These are phyloP conservation scores for Blastobotrys apis DNA, from an alignment of 1,139 yeast genomes.

Conservation along the genomic window DNA sequence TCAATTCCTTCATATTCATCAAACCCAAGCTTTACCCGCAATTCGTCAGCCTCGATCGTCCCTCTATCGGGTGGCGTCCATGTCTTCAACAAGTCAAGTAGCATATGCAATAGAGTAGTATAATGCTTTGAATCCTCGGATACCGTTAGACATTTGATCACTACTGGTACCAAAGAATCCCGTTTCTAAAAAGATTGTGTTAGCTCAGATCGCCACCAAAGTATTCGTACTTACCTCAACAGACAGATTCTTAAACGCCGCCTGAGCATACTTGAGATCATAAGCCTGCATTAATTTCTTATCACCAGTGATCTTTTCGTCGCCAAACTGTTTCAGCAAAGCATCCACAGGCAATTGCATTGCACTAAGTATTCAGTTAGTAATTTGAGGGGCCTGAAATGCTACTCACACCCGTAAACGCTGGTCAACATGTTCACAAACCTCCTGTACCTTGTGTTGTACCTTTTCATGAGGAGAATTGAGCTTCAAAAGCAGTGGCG, in stretches of 20 bases:
- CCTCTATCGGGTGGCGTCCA: slow-evolving; percentile 52
- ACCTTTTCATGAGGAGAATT: slow-evolving; percentile 69
- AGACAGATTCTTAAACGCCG: slow-evolving; percentile 53
- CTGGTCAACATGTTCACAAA: slow-evolving; percentile 63
- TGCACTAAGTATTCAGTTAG: slow-evolving; percentile 30
- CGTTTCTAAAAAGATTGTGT: slow-evolving; percentile 7
- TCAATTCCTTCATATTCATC: slow-evolving; percentile 38
- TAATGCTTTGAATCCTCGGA: slow-evolving; percentile 31
- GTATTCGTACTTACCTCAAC: not conserved
- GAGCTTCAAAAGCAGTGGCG: slow-evolving; percentile 75
- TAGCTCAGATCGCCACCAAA: slow-evolving; percentile 1
- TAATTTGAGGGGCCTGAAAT: not conserved
- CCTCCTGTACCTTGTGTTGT: slow-evolving; percentile 60
- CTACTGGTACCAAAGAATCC: slow-evolving; percentile 2
- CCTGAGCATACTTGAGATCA: slow-evolving; percentile 60
- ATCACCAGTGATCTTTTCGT: slow-evolving; percentile 46
- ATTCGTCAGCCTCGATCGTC: slow-evolving; percentile 41
- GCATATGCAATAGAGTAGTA: slow-evolving; percentile 58
- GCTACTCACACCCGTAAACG: slow-evolving; percentile 50
- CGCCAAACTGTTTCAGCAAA: slow-evolving; percentile 58
- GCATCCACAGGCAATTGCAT: slow-evolving; percentile 60
- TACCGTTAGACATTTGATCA: not conserved
- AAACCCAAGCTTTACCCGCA: slow-evolving; percentile 31
- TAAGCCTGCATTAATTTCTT: slow-evolving; percentile 56
- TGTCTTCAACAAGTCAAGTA: slow-evolving; percentile 49